phyloP scores from a whole-genome alignment of 2,329 filamentous ascomycete genomes.

The Xylariomycetidae sp. region DNA sequence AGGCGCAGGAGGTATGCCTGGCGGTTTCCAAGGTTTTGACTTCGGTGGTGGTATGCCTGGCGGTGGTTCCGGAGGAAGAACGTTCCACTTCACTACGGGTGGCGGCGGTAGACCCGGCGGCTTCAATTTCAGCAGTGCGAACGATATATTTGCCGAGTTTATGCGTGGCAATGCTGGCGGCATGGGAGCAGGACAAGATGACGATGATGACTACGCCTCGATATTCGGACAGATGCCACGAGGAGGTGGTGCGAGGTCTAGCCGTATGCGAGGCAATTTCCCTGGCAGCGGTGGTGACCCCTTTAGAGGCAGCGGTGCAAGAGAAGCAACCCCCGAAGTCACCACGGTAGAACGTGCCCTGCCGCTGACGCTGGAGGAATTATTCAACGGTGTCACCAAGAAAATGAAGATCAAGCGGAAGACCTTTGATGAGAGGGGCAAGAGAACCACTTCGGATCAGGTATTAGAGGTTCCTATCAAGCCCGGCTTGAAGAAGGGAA shows the following conservation, averaged over 20 bases:
- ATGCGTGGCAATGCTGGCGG: conserved; percentile 49
- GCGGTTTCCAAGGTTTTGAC: conserved; percentile 50
- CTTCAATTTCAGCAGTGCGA: conserved; percentile 80
- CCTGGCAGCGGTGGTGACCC: conserved; percentile 31
- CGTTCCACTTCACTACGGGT: conserved; percentile 61
- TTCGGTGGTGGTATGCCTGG: conserved; percentile 44
- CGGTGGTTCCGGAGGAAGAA: conserved; percentile 41
- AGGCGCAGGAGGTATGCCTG: conserved; percentile 48
- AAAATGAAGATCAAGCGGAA: conserved; percentile 99
- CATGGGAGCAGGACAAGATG: conserved; percentile 32
- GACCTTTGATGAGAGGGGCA: conserved; percentile 81
- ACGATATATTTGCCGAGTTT: conserved; percentile 83
- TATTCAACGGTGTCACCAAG: conserved; percentile 84
- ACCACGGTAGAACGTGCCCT: conserved; percentile 85
- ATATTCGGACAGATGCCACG: conserved; percentile 47
- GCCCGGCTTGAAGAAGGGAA: conserved; percentile 89
- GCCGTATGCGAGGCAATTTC: conserved; percentile 36
- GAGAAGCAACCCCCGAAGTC: conserved; percentile 70
- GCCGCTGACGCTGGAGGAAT: conserved; percentile 77
- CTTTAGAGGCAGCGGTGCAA: conserved; percentile 20
- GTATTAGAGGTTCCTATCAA: conserved; percentile 95
- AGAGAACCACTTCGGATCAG: conserved; percentile 81
- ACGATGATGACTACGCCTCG: conserved; percentile 46
- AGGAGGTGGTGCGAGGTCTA: conserved; percentile 22
- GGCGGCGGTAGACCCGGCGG: conserved; percentile 48